Evolutionary conservation across 1,284 basidiomycete genomes (phyloP).

Genomic region (Apiotrichum sp.): DNA sequence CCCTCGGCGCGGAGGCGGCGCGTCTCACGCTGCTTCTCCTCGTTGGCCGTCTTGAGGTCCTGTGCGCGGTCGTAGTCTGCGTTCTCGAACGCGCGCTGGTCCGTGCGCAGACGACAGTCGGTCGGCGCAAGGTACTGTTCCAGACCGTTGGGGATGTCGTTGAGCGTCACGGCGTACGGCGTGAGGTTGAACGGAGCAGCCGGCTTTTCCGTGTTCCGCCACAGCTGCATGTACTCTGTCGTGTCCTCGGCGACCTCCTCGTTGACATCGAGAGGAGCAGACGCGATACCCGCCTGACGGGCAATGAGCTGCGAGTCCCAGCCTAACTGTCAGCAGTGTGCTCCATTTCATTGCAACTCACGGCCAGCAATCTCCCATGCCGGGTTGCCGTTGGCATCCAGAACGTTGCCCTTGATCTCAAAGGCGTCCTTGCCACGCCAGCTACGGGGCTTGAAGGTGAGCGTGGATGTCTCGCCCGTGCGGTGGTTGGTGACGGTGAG

Average conservation of each 20-base stretch:
- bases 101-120: slow-evolving; percentile 87
- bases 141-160: slow-evolving; percentile 52
- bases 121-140: slow-evolving; percentile 75
- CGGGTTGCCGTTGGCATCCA: slow-evolving; percentile 60
- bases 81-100: slow-evolving; percentile 89
- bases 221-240: slow-evolving; percentile 54
- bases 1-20: slow-evolving; percentile 73
- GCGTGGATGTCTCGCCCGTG: slow-evolving; percentile 78
- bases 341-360: slow-evolving; percentile 18
- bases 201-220: slow-evolving; percentile 87
- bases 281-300: slow-evolving; percentile 61
- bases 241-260: slow-evolving; percentile 31
- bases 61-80: slow-evolving; percentile 90
- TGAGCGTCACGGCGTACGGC: slow-evolving; percentile 83
- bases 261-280: slow-evolving; percentile 57
- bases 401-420: slow-evolving; percentile 83
- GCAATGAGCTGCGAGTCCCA: slow-evolving; percentile 96
- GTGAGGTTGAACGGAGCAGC: slow-evolving; percentile 87
- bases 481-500: slow-evolving; percentile 88
- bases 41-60: slow-evolving; percentile 73
- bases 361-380: slow-evolving; percentile 85
- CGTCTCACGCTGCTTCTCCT: slow-evolving; percentile 78
- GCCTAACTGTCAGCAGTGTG: slow-evolving; percentile 41
- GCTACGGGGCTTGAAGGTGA: slow-evolving; percentile 93
- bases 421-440: slow-evolving; percentile 89